phyloP scores from a whole-genome alignment of 352 stramenopile species.

The Phytophthora fragariae region DNA sequence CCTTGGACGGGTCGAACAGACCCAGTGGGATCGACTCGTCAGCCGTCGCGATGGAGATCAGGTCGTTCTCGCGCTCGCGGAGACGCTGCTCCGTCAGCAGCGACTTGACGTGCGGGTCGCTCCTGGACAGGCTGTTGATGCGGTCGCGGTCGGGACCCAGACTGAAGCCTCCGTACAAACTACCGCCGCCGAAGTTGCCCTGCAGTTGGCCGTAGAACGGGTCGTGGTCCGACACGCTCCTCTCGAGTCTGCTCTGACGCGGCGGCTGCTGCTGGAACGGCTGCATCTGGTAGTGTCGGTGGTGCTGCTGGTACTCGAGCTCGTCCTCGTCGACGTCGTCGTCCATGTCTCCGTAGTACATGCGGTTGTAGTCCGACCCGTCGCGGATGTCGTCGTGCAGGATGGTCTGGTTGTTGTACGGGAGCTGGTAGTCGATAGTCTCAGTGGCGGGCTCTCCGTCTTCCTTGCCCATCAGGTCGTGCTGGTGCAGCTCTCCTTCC shows the following conservation, averaged over 20 bases:
- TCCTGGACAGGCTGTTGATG: constrained; percentile 31
- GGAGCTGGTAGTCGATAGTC: constrained; percentile 50
- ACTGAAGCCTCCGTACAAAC: constrained; percentile 36
- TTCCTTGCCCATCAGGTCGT: constrained; percentile 37
- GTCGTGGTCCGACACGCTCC: constrained; percentile 41
- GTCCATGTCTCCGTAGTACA: constrained; percentile 45
- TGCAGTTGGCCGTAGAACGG: constrained; percentile 33
- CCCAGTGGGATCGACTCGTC: constrained; percentile 54
- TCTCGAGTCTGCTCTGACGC: constrained; percentile 28
- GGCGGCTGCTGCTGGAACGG: constrained; percentile 31
- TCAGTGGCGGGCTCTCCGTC: constrained; percentile 47
- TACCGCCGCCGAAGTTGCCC: constrained; percentile 26
- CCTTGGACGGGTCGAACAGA: constrained; percentile 47
- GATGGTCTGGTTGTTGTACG: constrained; percentile 50
- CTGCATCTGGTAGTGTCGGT: constrained; percentile 43
- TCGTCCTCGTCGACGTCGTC: constrained; percentile 46
- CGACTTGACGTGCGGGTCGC: constrained; percentile 59
- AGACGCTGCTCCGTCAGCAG: constrained; percentile 70
- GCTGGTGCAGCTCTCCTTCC: constrained; percentile 36
- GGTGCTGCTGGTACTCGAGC: constrained; percentile 46
- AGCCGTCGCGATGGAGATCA: constrained; percentile 61
- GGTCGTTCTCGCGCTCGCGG: constrained; percentile 67
- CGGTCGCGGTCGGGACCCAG: constrained; percentile 19
- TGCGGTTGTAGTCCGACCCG: constrained; percentile 44
- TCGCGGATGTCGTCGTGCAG: constrained; percentile 43